Evolutionary conservation across 805 yeast species (phyloP).

Genomic region (Sugiyamaella marilandica): DNA sequence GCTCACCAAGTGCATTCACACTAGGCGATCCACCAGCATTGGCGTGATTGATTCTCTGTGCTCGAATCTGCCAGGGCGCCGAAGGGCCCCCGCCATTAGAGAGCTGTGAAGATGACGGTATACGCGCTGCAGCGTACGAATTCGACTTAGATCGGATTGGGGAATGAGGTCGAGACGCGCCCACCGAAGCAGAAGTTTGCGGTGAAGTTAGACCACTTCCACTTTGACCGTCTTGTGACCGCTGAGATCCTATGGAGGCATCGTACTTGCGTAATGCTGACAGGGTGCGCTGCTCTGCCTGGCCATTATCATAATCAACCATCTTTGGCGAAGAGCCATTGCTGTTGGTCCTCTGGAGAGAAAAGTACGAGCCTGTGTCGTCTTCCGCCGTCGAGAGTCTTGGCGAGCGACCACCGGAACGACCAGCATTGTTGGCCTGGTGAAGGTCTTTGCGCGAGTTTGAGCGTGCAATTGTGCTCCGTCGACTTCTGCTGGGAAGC

Average conservation of each 20-base stretch:
- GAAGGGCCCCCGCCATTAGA: background rate
- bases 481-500: background rate
- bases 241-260: background rate
- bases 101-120: constrained; percentile 11
- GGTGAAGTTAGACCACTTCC: background rate
- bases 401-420: background rate
- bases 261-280: constrained; percentile 2
- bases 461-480: background rate
- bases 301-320: background rate
- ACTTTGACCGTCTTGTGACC: background rate
- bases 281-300: background rate
- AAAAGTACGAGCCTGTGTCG: constrained; percentile 6
- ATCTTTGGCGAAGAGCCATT: background rate
- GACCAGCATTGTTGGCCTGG: background rate
- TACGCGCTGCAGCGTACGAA: constrained; percentile 18
- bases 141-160: constrained; percentile 24
- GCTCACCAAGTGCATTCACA: background rate
- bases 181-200: background rate
- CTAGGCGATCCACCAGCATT: background rate
- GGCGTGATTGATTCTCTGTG: background rate
- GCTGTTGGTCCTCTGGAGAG: constrained; percentile 1
- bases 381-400: background rate
- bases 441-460: constrained; percentile 1
- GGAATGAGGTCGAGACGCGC: constrained; percentile 15
- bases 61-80: background rate